Evolutionary conservation across 2,329 filamentous ascomycete genomes (phyloP).

Genomic region (Talaromyces sp.): DNA sequence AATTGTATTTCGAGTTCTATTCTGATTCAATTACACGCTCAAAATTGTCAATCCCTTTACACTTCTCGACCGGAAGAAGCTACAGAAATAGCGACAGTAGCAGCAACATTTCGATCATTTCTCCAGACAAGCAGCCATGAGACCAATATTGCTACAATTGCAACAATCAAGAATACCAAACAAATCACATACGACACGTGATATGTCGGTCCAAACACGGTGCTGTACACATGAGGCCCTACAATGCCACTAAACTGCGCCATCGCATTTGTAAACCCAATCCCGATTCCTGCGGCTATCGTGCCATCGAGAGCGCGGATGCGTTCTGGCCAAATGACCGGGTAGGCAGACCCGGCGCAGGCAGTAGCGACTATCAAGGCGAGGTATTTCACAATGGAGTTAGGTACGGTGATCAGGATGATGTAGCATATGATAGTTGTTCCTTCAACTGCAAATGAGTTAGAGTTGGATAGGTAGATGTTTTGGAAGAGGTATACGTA

Average conservation of each 20-base stretch:
- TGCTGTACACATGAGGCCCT: conserved; percentile 37
- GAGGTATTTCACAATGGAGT: conserved; percentile 31
- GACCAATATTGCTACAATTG: conserved; percentile 21
- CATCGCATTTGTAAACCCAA: conserved; percentile 40
- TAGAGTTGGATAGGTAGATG: conserved; percentile 3
- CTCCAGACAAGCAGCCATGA: conserved; percentile 20
- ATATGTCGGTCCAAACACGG: conserved; percentile 36
- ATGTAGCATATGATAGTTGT: conserved; percentile 37
- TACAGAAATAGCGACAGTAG: neutral
- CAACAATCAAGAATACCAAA: conserved; percentile 24
- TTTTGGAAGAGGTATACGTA: conserved; percentile 15
- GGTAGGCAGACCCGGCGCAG: conserved; percentile 38
- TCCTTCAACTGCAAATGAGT: conserved; percentile 22
- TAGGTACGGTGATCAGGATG: conserved; percentile 30
- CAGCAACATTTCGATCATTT: neutral
- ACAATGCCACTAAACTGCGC: conserved; percentile 40
- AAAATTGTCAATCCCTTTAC: neutral
- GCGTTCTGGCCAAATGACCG: conserved; percentile 42
- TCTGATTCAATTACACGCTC: neutral
- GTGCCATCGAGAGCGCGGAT: conserved; percentile 39
- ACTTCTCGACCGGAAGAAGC: neutral
- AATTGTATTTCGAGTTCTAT: neutral
- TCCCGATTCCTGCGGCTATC: conserved; percentile 35
- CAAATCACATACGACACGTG: conserved; percentile 33
- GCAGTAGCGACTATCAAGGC: conserved; percentile 29